Conservation (phyloP, 345 rosid genomes). For the Rhodomyrtus tomentosa region DNA sequence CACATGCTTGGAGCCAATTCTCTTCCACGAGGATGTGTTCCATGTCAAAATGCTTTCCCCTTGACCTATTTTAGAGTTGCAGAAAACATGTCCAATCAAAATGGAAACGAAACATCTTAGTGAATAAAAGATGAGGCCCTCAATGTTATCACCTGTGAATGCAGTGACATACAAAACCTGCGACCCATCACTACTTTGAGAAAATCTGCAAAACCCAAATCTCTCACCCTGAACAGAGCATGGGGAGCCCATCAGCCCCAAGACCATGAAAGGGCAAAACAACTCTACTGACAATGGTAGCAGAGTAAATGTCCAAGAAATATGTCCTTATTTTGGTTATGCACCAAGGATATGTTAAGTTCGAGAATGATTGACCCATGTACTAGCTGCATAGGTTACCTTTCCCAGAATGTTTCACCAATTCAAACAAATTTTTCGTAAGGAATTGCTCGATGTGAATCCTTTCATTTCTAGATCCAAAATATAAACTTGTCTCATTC, state of each 20-base stretch:
- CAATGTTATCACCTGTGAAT: slow-evolving; percentile 41
- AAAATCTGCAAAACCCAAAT: slow-evolving; percentile 75
- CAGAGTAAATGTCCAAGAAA: background rate
- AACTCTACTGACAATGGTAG: background rate
- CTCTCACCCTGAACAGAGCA: slow-evolving; percentile 48
- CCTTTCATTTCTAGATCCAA: background rate
- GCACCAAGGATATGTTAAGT: background rate
- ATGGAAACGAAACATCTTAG: background rate
- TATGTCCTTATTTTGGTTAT: background rate
- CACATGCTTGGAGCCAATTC: slow-evolving; percentile 41
- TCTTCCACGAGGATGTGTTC: slow-evolving; percentile 60
- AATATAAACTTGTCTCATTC: background rate
- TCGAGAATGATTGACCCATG: background rate
- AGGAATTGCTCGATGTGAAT: background rate
- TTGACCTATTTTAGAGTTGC: slow-evolving; percentile 21
- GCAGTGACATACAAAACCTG: slow-evolving; percentile 62
- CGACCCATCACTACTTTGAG: slow-evolving; percentile 27
- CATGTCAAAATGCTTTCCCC: slow-evolving; percentile 67
- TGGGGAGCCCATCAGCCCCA: background rate
- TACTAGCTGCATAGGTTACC: background rate
- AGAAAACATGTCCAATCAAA: background rate
- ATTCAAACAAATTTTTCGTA: background rate
- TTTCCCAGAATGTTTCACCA: background rate
- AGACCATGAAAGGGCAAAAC: background rate
- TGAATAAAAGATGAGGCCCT: background rate